phyloP scores from a whole-genome alignment of 345 rosid genomes.

The Heritiera littoralis region DNA sequence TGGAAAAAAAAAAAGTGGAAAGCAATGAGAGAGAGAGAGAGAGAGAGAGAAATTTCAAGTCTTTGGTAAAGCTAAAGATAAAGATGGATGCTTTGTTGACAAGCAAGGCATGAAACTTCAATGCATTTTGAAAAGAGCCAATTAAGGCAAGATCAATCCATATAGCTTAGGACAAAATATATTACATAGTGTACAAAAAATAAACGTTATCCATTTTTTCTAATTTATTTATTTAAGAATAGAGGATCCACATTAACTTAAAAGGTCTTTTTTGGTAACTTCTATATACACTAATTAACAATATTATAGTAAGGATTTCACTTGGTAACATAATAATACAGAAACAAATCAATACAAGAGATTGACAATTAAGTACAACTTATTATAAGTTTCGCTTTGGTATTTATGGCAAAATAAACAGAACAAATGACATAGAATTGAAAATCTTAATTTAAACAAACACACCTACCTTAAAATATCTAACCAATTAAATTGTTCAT shows the following conservation, averaged over 20 bases:
- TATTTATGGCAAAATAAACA: no score
- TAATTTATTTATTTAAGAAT: no score
- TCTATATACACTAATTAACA: not conserved
- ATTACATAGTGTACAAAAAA: no score
- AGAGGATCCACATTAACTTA: not conserved
- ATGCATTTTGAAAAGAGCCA: not conserved
- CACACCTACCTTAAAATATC: not conserved
- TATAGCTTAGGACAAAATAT: no score
- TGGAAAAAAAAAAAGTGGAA: not conserved
- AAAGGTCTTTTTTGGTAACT: not conserved
- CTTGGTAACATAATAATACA: not conserved
- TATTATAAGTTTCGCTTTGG: no score
- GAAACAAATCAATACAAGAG: no score
- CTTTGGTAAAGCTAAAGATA: constrained; percentile 9
- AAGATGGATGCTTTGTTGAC: constrained; percentile 18
- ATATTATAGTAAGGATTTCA: not conserved
- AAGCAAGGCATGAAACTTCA: constrained; percentile 14
- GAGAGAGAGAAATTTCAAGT: not conserved
- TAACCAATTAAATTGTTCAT: not conserved
- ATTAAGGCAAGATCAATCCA: not conserved
- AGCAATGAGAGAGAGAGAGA: not conserved
- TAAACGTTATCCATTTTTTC: no score
- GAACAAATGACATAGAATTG: no score
- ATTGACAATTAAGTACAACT: no score
- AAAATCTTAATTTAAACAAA: not conserved